Percentiles rank a stretch among this genome's conserved stretches.
Conservation (phyloP, 73 alveolate genomes). For the Paraurostyla sp. region DNA sequence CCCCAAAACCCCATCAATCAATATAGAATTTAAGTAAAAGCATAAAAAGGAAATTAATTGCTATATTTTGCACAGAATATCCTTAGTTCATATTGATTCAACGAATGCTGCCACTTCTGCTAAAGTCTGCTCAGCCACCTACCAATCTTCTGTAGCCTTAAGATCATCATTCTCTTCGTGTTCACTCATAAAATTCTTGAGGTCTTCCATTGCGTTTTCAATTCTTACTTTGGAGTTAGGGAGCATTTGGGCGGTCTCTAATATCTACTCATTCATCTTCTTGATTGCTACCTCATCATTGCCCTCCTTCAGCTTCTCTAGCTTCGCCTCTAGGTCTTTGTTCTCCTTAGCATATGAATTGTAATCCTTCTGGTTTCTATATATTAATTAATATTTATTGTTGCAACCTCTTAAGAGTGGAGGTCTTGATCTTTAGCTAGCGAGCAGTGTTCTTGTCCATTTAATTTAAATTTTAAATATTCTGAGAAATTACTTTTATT, state of each 20-base stretch:
- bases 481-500: neutral
- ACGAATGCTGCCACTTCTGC: conserved; percentile 57
- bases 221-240: conserved; percentile 38
- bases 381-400: neutral
- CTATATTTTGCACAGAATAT: neutral
- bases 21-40: too few relatives aligned
- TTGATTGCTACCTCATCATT: conserved; percentile 10
- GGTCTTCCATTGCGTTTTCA: conserved; percentile 52
- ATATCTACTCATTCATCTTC: conserved; percentile 30
- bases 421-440: conserved; percentile 39
- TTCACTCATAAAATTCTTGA: conserved; percentile 23
- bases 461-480: conserved; percentile 33
- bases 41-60: too few relatives aligned
- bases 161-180: conserved; percentile 44
- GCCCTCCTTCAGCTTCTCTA: conserved; percentile 17
- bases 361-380: conserved; percentile 40
- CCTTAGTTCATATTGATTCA: conserved; percentile 5
- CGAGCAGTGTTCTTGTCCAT: conserved; percentile 45
- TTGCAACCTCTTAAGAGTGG: conserved; percentile 49
- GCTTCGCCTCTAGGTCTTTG: conserved; percentile 31
- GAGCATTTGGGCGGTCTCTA: conserved; percentile 51
- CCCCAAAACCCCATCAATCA: too few relatives aligned
- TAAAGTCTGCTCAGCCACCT: conserved; percentile 29
- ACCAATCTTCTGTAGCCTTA: conserved; percentile 46
- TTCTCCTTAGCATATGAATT: conserved; percentile 42